Base-by-base conservation (phyloP, 2,329 filamentous ascomycete species). In the Colletotrichum melonis region DNA sequence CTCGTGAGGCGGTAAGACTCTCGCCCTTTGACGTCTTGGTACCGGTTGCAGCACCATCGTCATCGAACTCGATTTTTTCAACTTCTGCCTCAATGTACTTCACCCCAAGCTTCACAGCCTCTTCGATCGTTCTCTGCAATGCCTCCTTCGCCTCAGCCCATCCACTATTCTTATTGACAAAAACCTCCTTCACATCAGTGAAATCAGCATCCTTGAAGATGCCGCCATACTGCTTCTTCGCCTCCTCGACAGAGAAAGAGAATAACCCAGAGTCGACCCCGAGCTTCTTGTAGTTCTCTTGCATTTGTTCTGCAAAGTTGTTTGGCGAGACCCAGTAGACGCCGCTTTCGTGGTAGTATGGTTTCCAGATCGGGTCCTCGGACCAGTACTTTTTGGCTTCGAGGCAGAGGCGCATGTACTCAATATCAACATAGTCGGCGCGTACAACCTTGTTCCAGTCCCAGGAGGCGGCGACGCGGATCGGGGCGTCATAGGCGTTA, bases 61-160 rank as follows among this genome's bases (percentile, higher is more conserved):
- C 77, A 69, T 19, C 80, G 66, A 90, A 85, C 19, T 81, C 76
- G 42, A 89, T 76, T 52, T 78, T 80, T 2, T 79, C 77, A 5
- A 87, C 82, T 76, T 88, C 86, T 7, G 84, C 85, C 1, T 80
- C 81, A 9, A 89, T 81, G 67, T 89, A 89, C 77, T 84, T 84
- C 49, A 89, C 88, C 1, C 88, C 88, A 28, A 87, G 77, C 68
- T 83, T 81, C 1, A 89, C 75, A 16, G 84, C 85, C 76, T 81
- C 82, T 69, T 84, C 83, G 4, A 86, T 88, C 2, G 88, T 85
- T 8, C 84, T 84, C 69, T 81, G 78, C 62, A 90, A 78, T 56
- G 86, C 84, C 73, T 89, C 87, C 26, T 87, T 88, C 16, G 88
- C 88, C 54, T 87, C 86, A n/a, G 83, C 88, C 88, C 88, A 90